Conservation (phyloP, 2,329 filamentous ascomycete species). For the Cadophora gregata region DNA sequence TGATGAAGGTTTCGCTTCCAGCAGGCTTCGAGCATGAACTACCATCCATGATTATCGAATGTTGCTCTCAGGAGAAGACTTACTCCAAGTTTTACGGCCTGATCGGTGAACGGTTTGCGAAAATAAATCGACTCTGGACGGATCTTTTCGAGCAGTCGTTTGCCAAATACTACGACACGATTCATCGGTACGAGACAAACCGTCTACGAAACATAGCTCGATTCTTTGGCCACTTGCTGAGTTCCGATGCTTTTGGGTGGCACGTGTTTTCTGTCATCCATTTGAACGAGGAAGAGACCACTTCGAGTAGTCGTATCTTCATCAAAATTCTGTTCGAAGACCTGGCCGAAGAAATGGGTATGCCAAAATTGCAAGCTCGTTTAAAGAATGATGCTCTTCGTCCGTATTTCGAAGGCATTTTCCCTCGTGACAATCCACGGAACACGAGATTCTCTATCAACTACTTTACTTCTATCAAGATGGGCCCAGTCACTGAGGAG, state of each 20-base stretch:
- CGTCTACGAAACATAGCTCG: constrained; percentile 92
- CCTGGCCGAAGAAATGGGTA: constrained; percentile 83
- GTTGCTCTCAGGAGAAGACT: constrained; percentile 93
- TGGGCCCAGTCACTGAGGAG: constrained; percentile 92
- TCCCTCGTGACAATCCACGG: constrained; percentile 86
- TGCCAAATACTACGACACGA: constrained; percentile 93
- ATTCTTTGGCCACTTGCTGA: constrained; percentile 91
- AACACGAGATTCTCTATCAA: constrained; percentile 98
- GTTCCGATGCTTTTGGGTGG: constrained; percentile 90
- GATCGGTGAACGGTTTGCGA: constrained; percentile 93
- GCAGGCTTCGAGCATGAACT: constrained; percentile 86
- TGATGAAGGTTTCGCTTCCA: constrained; percentile 92
- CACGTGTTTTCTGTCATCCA: constrained; percentile 85
- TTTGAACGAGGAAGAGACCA: constrained; percentile 96
- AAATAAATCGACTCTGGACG: constrained; percentile 93
- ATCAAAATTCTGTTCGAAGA: constrained; percentile 98
- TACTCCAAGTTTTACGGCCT: constrained; percentile 98
- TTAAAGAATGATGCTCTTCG: constrained; percentile 80
- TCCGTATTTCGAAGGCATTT: constrained; percentile 81
- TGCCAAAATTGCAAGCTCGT: constrained; percentile 77
- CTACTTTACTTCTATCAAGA: constrained; percentile 97
- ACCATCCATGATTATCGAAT: constrained; percentile 96
- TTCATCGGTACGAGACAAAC: constrained; percentile 96
- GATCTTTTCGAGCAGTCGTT: constrained; percentile 92
- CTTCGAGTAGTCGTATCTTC: constrained; percentile 94